Evolutionary conservation across 805 yeast genomes (phyloP).

Genomic region (Wickerhamomyces chaumierensis): DNA sequence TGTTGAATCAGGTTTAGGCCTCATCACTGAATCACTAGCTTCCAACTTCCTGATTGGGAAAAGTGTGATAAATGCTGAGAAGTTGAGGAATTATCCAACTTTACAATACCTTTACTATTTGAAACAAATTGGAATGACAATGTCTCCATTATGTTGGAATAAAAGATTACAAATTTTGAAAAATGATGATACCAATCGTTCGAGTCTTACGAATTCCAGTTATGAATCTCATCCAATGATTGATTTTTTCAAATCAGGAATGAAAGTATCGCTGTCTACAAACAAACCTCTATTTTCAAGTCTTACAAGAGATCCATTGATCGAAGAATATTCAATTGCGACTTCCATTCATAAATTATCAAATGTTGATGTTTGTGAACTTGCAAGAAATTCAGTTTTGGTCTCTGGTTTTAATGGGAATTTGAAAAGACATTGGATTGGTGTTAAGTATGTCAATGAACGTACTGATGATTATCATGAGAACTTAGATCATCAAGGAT

Average conservation of each 20-base stretch:
- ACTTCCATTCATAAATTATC: slow-evolving; percentile 17
- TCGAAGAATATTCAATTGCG: slow-evolving; percentile 19
- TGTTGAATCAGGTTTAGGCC: slow-evolving; percentile 13
- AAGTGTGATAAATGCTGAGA: slow-evolving; percentile 17
- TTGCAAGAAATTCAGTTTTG: slow-evolving; percentile 18
- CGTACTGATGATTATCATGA: not conserved
- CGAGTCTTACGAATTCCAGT: slow-evolving; percentile 1
- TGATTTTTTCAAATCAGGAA: slow-evolving; percentile 16
- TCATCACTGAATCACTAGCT: slow-evolving; percentile 16
- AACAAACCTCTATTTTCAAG: slow-evolving; percentile 17
- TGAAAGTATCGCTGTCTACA: slow-evolving; percentile 15
- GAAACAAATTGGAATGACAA: slow-evolving; percentile 19
- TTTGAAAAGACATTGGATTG: slow-evolving; percentile 20
- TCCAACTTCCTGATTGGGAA: slow-evolving; percentile 15
- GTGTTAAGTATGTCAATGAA: slow-evolving; percentile 8
- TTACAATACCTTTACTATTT: slow-evolving; percentile 17
- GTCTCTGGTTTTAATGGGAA: slow-evolving; percentile 16
- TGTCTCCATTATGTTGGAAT: slow-evolving; percentile 21
- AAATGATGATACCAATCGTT: slow-evolving; percentile 13
- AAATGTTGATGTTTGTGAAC: slow-evolving; percentile 18
- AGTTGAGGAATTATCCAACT: slow-evolving; percentile 13
- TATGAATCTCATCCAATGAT: slow-evolving; percentile 16
- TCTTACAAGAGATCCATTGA: slow-evolving; percentile 18
- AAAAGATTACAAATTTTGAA: slow-evolving; percentile 14
- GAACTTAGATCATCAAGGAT: no score